Percentiles rank a stretch among this genome's conserved stretches.
phyloP scores from a whole-genome alignment of 139 green algal species.

The Micractinium sp. region DNA sequence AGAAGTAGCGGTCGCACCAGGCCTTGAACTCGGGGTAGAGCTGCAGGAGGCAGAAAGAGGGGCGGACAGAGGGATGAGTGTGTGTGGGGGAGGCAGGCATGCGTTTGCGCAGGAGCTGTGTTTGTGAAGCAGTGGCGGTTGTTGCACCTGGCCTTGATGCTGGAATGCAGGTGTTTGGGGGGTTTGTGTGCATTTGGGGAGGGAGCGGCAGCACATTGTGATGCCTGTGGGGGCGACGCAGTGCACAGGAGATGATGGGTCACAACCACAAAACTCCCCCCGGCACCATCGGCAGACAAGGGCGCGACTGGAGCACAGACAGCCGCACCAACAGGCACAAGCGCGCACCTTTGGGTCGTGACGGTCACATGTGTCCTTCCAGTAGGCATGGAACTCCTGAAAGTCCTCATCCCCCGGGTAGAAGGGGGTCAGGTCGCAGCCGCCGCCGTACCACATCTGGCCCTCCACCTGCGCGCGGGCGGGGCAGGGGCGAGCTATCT shows the following conservation, averaged over 20 bases:
- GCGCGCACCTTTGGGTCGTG: slow-evolving; percentile 39
- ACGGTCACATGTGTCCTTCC: slow-evolving; percentile 83
- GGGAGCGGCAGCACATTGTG: slow-evolving; percentile 99
- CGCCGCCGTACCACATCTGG: slow-evolving; percentile 91
- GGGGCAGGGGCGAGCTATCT: background rate
- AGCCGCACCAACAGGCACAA: background rate
- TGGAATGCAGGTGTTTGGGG: no score
- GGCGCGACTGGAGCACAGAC: no score
- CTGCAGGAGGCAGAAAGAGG: background rate
- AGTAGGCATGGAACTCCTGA: slow-evolving; percentile 84
- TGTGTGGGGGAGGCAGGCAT: background rate
- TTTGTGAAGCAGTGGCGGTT: slow-evolving; percentile 95
- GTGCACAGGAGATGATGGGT: no score
- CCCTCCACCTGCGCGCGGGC: slow-evolving; percentile 66
- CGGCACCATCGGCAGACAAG: no score
- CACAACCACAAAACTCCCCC: no score
- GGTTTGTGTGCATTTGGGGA: slow-evolving; percentile 70
- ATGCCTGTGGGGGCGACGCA: no score
- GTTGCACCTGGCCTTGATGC: slow-evolving; percentile 96
- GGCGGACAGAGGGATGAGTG: background rate
- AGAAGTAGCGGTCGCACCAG: slow-evolving; percentile 98
- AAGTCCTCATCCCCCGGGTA: slow-evolving; percentile 87
- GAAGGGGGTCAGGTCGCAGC: slow-evolving; percentile 94
- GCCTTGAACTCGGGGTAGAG: slow-evolving; percentile 90
- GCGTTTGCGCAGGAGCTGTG: no score